Evolutionary conservation across 805 yeast genomes (phyloP), one percentile per base, ranked within the genome.

Genomic region (Maudiozyma bulderi): DNA sequence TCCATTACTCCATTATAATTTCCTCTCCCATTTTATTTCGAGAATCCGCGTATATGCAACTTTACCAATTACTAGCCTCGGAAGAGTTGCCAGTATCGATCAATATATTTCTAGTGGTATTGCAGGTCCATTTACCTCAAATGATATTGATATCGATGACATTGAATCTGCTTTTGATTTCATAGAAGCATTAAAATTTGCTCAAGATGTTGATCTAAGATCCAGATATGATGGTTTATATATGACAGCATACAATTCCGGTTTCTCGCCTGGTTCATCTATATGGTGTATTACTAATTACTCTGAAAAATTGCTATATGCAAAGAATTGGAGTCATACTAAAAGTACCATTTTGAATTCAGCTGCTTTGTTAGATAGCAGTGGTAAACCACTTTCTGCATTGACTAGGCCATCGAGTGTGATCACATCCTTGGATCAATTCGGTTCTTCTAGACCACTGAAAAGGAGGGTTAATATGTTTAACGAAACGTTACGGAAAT

Each of bases 261-360:
- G 99, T 3, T 96, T 87, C 61, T 75, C 95, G 0, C 73, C 93
- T 31, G 99, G 99, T 52, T 98, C 99, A 11, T 80, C 95, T 0
- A 79, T 90, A 43, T 90, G 97, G 97, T 70, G 82, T 37, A 64
- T 91, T 9, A 75, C 77, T 43, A 81, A 82, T 49, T 81, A 84
- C 52, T 77, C 82, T 14, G 97, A 91, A 55, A 83, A 83, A 53
- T 70, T 90, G n/a, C 71, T 91, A 2, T 87, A 88, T 64, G 95
- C 96, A 0, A 89, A 93, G 1, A 80, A 85, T 43, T 93, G 98
- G 98, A 91, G 90, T 64, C 98, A 93, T 62, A 82, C 97, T 1
- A 81, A 81, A 54, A 98, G 91, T 60, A 76, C 86, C 0, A 89
- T 89, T 56, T 68, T 93, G 47, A 84, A 83, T 53, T 82, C 89